phyloP scores from a whole-genome alignment of 495 filamentous ascomycete species.

The Rusavskia elegans region DNA sequence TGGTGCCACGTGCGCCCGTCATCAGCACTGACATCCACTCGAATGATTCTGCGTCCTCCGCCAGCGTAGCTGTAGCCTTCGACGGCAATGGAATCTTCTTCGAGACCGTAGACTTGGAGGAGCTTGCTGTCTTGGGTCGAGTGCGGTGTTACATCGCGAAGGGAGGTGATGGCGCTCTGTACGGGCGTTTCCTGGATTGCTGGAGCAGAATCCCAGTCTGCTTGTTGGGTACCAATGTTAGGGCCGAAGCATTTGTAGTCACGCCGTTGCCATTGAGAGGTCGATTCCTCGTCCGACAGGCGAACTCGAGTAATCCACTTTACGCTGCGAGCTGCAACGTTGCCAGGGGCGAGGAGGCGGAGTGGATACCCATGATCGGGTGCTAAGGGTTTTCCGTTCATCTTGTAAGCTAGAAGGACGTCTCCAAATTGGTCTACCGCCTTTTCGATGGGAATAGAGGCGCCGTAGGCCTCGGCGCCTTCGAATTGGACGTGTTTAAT shows the following conservation, averaged over 20 bases:
- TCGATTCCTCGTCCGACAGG: slow-evolving; percentile 23
- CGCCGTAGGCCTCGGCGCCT: slow-evolving; percentile 42
- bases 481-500: slow-evolving; percentile 39
- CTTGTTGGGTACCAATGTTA: slow-evolving; percentile 14
- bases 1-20: slow-evolving; percentile 26
- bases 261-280: slow-evolving; percentile 24
- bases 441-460: slow-evolving; percentile 40
- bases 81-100: slow-evolving; percentile 16
- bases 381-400: slow-evolving; percentile 40
- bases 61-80: slow-evolving; percentile 32
- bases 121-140: slow-evolving; percentile 18
- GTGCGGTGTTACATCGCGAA: slow-evolving; percentile 19
- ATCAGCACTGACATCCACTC: slow-evolving; percentile 29
- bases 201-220: slow-evolving; percentile 21
- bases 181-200: slow-evolving; percentile 35
- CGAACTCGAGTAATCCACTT: slow-evolving; percentile 30
- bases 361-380: slow-evolving; percentile 46
- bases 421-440: slow-evolving; percentile 38
- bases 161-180: slow-evolving; percentile 25
- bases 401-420: slow-evolving; percentile 41
- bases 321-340: slow-evolving; percentile 39
- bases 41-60: slow-evolving; percentile 27
- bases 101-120: slow-evolving; percentile 1
- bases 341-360: slow-evolving; percentile 43
- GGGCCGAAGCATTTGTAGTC: slow-evolving; percentile 34